Evolutionary conservation across 1,284 basidiomycete species (phyloP), one percentile per base, ranked within the genome.

Genomic region (Rhodofomes roseus): DNA sequence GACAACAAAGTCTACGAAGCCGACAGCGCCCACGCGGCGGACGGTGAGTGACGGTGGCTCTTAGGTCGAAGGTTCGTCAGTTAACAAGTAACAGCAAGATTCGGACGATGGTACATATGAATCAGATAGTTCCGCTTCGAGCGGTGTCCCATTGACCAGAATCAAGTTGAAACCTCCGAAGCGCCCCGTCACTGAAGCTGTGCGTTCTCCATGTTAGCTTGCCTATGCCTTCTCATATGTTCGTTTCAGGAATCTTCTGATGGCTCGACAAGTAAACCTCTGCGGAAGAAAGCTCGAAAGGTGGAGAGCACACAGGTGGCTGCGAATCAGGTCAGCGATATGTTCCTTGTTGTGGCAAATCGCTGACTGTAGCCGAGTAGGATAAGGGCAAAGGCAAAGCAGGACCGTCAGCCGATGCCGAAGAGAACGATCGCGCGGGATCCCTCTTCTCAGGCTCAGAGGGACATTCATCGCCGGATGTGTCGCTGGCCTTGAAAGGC

Each of bases 381-480:
- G 11, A 11, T 34, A 48, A 48, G 25, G 46, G 46, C 23, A 64
- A 58, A 54, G 50, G 27, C 62, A 65, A 51, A 59, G 58, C 4
- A 64, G 61, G 22, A 55, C 34, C 41, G 48, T 57, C 14, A 53
- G 29, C 16, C 7, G 29, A 36, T 16, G 22, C 29, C 8, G 40
- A 40, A 29, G 25, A 16, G 9, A 50, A 44, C 43, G 51, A 56
- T 31, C 34, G 27, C 11, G 57, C 48, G 4, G 62, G 65, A 18
- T 70, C 70, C 3, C 61, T 70, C 39, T 65, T 68, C 60, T 65
- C 68, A 46, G 60, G 50, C 4, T 52, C 50, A 12, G 50, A 52
- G 12, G 34, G 59, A 27, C 57, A 34, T 6, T 65, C 66, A 12
- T 68, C 66, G 22, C 64, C 65, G 29, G 63, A 66, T 31, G 57